phyloP scores from a whole-genome alignment of 305 asterid species.

The Andrographis paniculata region DNA sequence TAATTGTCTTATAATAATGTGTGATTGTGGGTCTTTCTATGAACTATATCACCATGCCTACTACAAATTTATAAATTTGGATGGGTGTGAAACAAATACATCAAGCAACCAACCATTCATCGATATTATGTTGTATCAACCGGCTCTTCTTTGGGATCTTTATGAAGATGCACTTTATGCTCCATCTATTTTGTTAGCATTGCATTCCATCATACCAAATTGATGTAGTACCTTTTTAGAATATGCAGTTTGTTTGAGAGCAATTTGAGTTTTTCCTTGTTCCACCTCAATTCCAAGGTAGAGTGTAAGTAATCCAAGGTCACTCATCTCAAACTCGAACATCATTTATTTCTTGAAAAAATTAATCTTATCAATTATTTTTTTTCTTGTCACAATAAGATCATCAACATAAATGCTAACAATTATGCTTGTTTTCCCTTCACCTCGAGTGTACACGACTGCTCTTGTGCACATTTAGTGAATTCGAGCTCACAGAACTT shows the following conservation, averaged over 20 bases:
- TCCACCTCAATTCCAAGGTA: not conserved
- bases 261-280: not conserved
- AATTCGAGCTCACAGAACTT: not conserved
- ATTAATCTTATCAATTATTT: too few species aligned
- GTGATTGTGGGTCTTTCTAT: too few species aligned
- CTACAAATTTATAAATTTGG: too few species aligned
- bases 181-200: not conserved
- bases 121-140: not conserved
- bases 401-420: too few species aligned
- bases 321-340: not conserved
- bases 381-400: too few species aligned
- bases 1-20: too few species aligned
- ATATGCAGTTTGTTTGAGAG: not conserved
- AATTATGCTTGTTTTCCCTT: not conserved
- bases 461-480: not conserved
- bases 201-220: not conserved
- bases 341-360: too few species aligned
- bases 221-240: not conserved
- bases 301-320: not conserved
- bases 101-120: not conserved
- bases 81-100: too few species aligned
- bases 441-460: not conserved
- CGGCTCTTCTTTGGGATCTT: not conserved
- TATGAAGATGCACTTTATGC: not conserved
- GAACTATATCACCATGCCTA: too few species aligned